These are phyloP conservation scores for Skeletonema menzelii DNA, from an alignment of 108 stramenopile genomes.

Conservation along the genomic window DNA sequence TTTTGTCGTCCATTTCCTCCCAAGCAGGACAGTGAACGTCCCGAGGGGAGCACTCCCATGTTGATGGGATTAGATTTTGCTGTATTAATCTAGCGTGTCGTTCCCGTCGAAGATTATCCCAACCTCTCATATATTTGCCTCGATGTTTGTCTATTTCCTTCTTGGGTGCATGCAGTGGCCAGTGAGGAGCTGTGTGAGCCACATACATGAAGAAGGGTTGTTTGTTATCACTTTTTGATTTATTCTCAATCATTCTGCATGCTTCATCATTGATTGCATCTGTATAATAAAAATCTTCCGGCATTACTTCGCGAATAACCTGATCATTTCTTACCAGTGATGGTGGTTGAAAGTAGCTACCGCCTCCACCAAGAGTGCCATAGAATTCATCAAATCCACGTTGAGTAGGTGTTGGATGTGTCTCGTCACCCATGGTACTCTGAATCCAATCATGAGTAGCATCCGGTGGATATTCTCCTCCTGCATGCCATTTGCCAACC, in stretches of 20 bases:
- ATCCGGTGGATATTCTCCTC: slow-evolving; percentile 52
- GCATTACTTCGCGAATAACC: slow-evolving; percentile 29
- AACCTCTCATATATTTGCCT: slow-evolving; percentile 42
- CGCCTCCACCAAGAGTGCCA: slow-evolving; percentile 50
- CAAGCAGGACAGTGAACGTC: slow-evolving; percentile 40
- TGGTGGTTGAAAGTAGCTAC: slow-evolving; percentile 48
- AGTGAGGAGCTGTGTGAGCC: slow-evolving; percentile 48
- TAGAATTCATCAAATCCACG: slow-evolving; percentile 47
- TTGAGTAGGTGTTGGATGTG: slow-evolving; percentile 41
- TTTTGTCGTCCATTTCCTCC: slow-evolving; percentile 13
- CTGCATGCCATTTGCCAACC: slow-evolving; percentile 53
- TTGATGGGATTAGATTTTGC: slow-evolving; percentile 28
- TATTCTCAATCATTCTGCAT: slow-evolving; percentile 33
- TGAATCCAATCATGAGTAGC: slow-evolving; percentile 43
- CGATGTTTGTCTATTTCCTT: slow-evolving; percentile 44
- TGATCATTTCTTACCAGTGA: slow-evolving; percentile 35
- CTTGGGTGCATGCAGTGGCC: slow-evolving; percentile 52
- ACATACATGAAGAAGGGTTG: slow-evolving; percentile 54
- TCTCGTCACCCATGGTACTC: slow-evolving; percentile 33
- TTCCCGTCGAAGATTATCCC: slow-evolving; percentile 32
- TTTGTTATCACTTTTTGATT: neutral
- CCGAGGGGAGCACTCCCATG: slow-evolving; percentile 45
- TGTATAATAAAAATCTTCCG: slow-evolving; percentile 48
- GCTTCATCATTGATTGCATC: slow-evolving; percentile 56
- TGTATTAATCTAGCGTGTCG: slow-evolving; percentile 30